These are phyloP conservation scores for Termitomyces sp. DNA, from an alignment of 768 basidiomycete genomes.

Conservation along the genomic window DNA sequence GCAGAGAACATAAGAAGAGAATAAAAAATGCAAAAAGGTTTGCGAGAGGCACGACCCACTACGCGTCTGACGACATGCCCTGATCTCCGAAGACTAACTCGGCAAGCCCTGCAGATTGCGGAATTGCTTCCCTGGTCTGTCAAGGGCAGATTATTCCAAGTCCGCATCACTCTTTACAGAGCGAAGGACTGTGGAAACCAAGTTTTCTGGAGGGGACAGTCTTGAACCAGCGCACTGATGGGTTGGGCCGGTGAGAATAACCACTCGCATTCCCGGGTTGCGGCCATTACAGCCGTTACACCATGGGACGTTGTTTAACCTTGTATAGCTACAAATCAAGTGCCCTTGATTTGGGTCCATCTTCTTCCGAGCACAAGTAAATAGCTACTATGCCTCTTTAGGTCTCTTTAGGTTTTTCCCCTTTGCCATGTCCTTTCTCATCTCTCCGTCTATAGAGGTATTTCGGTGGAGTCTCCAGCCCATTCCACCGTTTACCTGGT, in stretches of 20 bases:
- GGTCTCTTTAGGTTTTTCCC: background rate
- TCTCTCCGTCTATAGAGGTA: slow-evolving; percentile 43
- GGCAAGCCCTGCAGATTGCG: slow-evolving; percentile 83
- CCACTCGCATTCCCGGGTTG: slow-evolving; percentile 76
- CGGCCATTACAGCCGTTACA: slow-evolving; percentile 80
- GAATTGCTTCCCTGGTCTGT: slow-evolving; percentile 92
- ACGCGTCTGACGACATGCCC: slow-evolving; percentile 85
- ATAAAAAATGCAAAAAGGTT: slow-evolving; percentile 54
- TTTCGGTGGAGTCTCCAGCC: slow-evolving; percentile 56
- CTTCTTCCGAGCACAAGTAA: background rate
- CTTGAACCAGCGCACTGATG: slow-evolving; percentile 90
- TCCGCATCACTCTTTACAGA: slow-evolving; percentile 57
- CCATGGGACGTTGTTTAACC: slow-evolving; percentile 36
- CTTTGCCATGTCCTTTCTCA: slow-evolving; percentile 29
- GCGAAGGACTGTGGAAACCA: slow-evolving; percentile 73
- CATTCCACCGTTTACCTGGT: slow-evolving; percentile 65
- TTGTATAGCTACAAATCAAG: background rate
- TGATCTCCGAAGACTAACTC: slow-evolving; percentile 93
- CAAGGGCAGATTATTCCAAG: slow-evolving; percentile 85
- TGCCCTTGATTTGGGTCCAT: background rate
- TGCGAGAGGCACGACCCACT: slow-evolving; percentile 70
- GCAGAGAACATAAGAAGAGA: background rate
- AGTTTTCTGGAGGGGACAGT: slow-evolving; percentile 94
- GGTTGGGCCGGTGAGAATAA: slow-evolving; percentile 54
- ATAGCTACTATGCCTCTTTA: too few relatives aligned